Percentiles rank a stretch among this genome's conserved stretches.
phyloP scores from a whole-genome alignment of 805 yeast species.

The Danielia reshetovae region DNA sequence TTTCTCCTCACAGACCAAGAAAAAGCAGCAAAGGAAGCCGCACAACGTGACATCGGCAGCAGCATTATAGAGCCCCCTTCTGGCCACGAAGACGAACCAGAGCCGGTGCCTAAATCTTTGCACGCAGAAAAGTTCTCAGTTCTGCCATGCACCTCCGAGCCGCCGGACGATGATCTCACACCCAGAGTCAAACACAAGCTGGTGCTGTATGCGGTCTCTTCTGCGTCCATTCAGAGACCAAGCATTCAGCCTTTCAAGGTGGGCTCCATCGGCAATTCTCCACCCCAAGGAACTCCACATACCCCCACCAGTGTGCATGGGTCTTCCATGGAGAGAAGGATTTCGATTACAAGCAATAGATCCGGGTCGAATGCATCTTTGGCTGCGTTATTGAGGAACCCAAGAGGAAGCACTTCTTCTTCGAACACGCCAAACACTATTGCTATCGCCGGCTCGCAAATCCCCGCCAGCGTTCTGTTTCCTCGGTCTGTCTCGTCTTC shows the following conservation, averaged over 20 bases:
- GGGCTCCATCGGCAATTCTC: conserved; percentile 50
- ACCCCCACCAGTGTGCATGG: conserved; percentile 9
- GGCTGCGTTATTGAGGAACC: conserved; percentile 49
- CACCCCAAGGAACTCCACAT: conserved; percentile 23
- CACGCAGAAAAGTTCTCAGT: too few relatives aligned
- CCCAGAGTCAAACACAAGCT: too few relatives aligned
- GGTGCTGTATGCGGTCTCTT: too few relatives aligned
- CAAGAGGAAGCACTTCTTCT: conserved; percentile 43
- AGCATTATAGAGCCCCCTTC: too few relatives aligned
- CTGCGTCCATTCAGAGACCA: too few relatives aligned
- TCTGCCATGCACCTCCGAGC: too few relatives aligned
- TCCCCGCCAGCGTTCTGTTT: conserved; percentile 16
- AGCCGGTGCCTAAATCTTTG: too few relatives aligned
- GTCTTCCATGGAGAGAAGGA: conserved; percentile 33
- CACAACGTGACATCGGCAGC: too few relatives aligned
- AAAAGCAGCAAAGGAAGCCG: too few relatives aligned
- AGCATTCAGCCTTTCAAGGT: conserved; percentile 58
- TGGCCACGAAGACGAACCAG: too few relatives aligned
- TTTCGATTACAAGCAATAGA: conserved; percentile 42
- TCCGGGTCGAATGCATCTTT: conserved; percentile 52
- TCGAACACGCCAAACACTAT: conserved; percentile 26
- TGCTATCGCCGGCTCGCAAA: conserved; percentile 17
- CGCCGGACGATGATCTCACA: too few relatives aligned
- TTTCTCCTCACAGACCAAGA: conserved; percentile 46
- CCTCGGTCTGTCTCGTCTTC: conserved; percentile 39